Evolutionary conservation across 441 rosid species (phyloP).

Genomic region (Daphne laureola): DNA sequence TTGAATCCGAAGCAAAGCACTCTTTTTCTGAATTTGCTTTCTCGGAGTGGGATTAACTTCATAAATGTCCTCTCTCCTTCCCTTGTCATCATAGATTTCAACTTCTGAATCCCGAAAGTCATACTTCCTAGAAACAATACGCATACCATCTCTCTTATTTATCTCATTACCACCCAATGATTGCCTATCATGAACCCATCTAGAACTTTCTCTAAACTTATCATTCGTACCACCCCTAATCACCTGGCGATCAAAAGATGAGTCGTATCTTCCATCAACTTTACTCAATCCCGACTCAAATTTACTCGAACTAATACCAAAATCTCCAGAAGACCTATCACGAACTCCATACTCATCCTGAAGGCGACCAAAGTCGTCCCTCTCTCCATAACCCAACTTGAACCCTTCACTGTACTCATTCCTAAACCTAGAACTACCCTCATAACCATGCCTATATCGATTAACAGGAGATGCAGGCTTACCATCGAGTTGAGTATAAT

Average conservation of each 20-base stretch:
- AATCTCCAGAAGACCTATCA: constrained; percentile 38
- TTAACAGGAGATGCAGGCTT: constrained; percentile 30
- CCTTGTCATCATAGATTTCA: constrained; percentile 36
- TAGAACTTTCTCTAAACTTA: constrained; percentile 27
- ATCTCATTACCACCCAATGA: constrained; percentile 18
- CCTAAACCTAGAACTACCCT: constrained; percentile 37
- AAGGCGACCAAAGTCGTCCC: constrained; percentile 23
- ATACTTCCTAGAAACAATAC: constrained; percentile 25
- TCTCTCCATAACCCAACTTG: constrained; percentile 21
- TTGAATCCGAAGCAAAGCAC: constrained; percentile 84
- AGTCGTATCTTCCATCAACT: constrained; percentile 25
- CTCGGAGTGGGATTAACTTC: constrained; percentile 43
- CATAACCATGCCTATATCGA: constrained; percentile 36
- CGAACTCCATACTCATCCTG: constrained; percentile 29
- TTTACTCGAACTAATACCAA: constrained; percentile 21
- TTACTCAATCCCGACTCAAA: constrained; percentile 24
- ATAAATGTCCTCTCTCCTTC: constrained; percentile 42
- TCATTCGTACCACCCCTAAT: constrained; percentile 20
- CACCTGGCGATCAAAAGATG: constrained; percentile 19
- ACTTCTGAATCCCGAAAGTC: constrained; percentile 33
- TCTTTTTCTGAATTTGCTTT: constrained; percentile 69
- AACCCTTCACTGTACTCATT: constrained; percentile 25
- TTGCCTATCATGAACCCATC: constrained; percentile 32
- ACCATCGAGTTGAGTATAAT: constrained; percentile 30
- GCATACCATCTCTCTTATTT: constrained; percentile 23